Base-by-base conservation (phyloP, 164 flowering plant species). In the Hamamelis virginiana region DNA sequence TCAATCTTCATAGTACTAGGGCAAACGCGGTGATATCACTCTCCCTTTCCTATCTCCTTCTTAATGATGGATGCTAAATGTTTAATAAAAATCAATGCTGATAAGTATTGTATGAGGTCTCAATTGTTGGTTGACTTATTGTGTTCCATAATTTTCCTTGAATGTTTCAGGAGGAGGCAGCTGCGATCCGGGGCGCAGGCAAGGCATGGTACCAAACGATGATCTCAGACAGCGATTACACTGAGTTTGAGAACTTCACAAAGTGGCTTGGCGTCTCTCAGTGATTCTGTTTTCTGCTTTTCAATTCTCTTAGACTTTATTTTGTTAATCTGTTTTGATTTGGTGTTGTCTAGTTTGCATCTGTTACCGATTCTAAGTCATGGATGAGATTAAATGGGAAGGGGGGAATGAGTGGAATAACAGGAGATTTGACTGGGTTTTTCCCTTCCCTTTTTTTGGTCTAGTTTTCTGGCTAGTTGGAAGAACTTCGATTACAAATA, bases 221-320 rank as follows among this genome's bases (percentile, higher is more conserved):
- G 97, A 83, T 90, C 38, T 88, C 95, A 48, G 95, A 91, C 65
- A 78, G 85, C 19, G 97, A 91, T 33, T 91, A 90, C 77, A 87
- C 92, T 0, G 94, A 91, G 69, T 91, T 91, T 46, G 95, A 91
- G 56, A 84, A 80, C 73, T 91, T 91, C 87, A 52, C 90, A 1
- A 91, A 91, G 82, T 91, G 97, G 97, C 76, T 91, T 3, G 92
- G 92, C 13, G 92, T 83, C 22, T 74, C 90, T 12, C 92, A 89
- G 88, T 91, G 59, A 84, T 71, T 27, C 44, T 5, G 5, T 52
- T 66, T 22, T 59, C 11, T 21, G 47, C 19, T 62, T 45, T 56
- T 5, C 26, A 59, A 15, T 21, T 69, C 41, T 19, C 50, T n/a
- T 50, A 19, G 64, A 38, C 44, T 25, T 15, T 28, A 21, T 65